phyloP scores from a whole-genome alignment of 169 alveolate genomes.

The Plasmodium sp. region DNA sequence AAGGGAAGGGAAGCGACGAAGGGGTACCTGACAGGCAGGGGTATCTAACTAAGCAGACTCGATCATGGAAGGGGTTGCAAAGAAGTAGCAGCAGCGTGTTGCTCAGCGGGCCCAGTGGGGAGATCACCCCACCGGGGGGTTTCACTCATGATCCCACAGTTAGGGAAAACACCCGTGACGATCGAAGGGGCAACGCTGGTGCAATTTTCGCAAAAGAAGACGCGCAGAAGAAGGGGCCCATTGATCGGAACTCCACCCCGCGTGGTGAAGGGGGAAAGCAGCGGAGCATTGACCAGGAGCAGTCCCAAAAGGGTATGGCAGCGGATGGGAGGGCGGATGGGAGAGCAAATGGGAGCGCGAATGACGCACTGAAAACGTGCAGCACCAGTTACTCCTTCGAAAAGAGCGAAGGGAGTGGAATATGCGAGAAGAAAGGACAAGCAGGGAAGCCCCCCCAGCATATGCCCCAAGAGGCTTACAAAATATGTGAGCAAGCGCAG shows the following conservation, averaged over 20 bases:
- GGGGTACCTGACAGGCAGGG: not conserved
- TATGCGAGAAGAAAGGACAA: not conserved
- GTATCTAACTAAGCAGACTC: not conserved
- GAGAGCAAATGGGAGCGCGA: not conserved
- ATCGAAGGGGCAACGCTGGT: not conserved
- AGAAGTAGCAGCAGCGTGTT: not conserved
- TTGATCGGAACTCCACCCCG: not conserved
- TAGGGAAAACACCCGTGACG: not conserved
- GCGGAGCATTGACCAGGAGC: not conserved
- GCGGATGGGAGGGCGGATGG: not conserved
- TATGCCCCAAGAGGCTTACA: not conserved
- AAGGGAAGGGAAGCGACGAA: not conserved
- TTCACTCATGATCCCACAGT: not conserved
- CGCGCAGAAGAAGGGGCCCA: not conserved
- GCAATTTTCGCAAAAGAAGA: not conserved
- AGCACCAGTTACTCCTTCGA: constrained; percentile 21
- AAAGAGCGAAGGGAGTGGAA: not conserved
- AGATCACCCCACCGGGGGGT: not conserved
- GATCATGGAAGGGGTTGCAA: not conserved
- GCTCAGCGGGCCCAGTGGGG: not conserved
- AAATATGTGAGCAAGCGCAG: not conserved
- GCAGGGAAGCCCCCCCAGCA: not conserved
- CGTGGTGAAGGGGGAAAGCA: not conserved
- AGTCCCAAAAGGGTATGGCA: not conserved
- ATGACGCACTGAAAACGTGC: not conserved